These are phyloP conservation scores for Rhodamnia argentea DNA, from an alignment of 345 rosid genomes.

Conservation along the genomic window DNA sequence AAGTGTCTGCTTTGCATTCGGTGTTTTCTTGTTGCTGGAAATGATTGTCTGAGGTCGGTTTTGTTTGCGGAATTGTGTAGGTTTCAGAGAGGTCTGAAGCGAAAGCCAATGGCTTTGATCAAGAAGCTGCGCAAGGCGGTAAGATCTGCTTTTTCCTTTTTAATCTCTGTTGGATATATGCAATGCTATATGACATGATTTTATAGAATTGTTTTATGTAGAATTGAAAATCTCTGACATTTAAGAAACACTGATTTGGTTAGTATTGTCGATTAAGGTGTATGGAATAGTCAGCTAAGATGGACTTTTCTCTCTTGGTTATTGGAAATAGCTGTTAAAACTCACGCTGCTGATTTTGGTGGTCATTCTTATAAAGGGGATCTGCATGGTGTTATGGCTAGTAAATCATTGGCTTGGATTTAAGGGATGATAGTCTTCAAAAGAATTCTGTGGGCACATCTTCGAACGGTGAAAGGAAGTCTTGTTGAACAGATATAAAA, in stretches of 20 bases:
- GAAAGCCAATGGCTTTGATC: constrained; percentile 17
- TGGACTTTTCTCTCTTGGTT: background rate
- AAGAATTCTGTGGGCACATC: background rate
- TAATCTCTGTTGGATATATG: background rate
- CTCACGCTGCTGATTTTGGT: background rate
- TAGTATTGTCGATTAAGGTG: background rate
- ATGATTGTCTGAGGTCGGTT: background rate
- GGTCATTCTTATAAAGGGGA: background rate
- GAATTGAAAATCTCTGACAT: background rate
- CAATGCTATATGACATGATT: background rate
- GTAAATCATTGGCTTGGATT: background rate
- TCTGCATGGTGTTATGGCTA: background rate
- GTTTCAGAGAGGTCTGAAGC: constrained; percentile 15
- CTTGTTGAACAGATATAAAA: background rate
- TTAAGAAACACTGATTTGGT: background rate
- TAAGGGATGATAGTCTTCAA: background rate
- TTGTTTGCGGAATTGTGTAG: background rate
- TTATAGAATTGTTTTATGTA: background rate
- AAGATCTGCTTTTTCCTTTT: background rate
- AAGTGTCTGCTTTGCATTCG: background rate
- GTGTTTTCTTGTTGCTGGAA: background rate
- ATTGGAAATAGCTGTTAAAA: background rate
- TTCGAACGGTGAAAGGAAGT: background rate
- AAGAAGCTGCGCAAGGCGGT: constrained; percentile 15
- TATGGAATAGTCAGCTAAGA: background rate